Evolutionary conservation across 257 asterid genomes (phyloP).

Genomic region (Gardenia jasminoides): DNA sequence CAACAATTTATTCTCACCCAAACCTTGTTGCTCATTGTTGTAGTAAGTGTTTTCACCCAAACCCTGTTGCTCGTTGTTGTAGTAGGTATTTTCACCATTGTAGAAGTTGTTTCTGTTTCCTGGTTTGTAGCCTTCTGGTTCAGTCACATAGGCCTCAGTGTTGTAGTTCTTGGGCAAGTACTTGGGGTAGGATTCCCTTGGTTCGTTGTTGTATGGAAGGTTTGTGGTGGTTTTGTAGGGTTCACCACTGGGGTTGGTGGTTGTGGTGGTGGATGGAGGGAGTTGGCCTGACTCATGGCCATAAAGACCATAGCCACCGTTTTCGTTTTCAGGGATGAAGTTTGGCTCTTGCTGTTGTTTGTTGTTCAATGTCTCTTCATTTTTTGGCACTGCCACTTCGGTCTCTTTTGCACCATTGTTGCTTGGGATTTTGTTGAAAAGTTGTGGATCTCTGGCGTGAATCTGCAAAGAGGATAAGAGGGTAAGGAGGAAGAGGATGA

Average conservation of each 20-base stretch:
- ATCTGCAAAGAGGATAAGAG: conserved; percentile 34
- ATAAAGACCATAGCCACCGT: conserved; percentile 66
- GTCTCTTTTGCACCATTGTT: conserved; percentile 20
- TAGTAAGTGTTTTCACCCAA: conserved; percentile 9
- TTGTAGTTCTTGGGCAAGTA: conserved; percentile 84
- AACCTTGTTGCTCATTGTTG: conserved; percentile 27
- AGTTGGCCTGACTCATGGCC: conserved; percentile 66
- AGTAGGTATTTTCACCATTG: conserved; percentile 15
- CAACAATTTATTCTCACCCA: background rate
- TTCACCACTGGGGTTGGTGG: conserved; percentile 19
- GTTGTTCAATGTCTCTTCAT: conserved; percentile 18
- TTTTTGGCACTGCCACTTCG: conserved; percentile 21
- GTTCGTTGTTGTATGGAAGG: conserved; percentile 10
- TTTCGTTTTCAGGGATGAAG: conserved; percentile 56
- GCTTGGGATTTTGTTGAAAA: conserved; percentile 69
- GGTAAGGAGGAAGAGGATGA: conserved; percentile 49
- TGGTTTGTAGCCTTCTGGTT: conserved; percentile 36
- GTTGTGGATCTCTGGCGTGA: conserved; percentile 76
- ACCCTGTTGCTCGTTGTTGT: conserved; percentile 26
- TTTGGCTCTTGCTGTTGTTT: conserved; percentile 45
- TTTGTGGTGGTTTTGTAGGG: background rate
- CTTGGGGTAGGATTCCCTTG: conserved; percentile 32
- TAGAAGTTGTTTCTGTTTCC: conserved; percentile 15
- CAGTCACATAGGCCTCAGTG: conserved; percentile 65
- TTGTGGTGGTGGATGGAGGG: conserved; percentile 57